Base-by-base conservation (phyloP, 129 eudicot species). In the Ambrosia artemisiifolia region DNA sequence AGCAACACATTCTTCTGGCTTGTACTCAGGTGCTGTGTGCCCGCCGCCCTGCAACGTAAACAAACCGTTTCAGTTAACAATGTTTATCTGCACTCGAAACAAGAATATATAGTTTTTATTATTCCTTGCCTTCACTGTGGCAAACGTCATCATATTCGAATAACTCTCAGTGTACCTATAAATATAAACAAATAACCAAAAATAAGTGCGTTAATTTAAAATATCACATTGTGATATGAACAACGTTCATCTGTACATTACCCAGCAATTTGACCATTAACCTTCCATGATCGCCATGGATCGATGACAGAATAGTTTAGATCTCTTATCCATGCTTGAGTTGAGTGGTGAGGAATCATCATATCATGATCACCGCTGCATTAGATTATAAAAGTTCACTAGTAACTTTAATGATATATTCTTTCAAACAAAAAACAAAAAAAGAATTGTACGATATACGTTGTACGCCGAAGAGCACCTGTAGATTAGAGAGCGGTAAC, bases 251-350 rank as follows among this genome's bases (percentile, higher is more conserved):
- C 0, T 43, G 60, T 67, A 44, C 19, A 79, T 7, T 35, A 90
- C 94, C 96, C 94, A 2, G 83, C 89, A 47, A 83, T 49, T 79
- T 90, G 91, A 63, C 76, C 84, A 19, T 65, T 34, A n/a, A 87
- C 71, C 53, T 11, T 53, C 94, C 96, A 87, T 9, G 79, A 64
- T 14, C 95, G 75, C 95, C 96, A 90, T 47, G 77, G 85, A 79
- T 87, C 88, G 11, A 40, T 64, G 54, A 87, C 63, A 36, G 84
- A 47, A 17, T 71, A 75, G 67, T 90, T 85, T 3, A 90, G 78
- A 4, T 44, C 47, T 59, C 76, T 83, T 61, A 88, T 82, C 95
- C 97, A 91, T 18, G 86, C 83, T 70, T 85, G 79, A 50, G 90
- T 91, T 43, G 77, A 82, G 7, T 64, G 78, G 53, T 75, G 75